Base-by-base conservation (phyloP, 2,329 filamentous ascomycete species). In the Cercospora sp. region DNA sequence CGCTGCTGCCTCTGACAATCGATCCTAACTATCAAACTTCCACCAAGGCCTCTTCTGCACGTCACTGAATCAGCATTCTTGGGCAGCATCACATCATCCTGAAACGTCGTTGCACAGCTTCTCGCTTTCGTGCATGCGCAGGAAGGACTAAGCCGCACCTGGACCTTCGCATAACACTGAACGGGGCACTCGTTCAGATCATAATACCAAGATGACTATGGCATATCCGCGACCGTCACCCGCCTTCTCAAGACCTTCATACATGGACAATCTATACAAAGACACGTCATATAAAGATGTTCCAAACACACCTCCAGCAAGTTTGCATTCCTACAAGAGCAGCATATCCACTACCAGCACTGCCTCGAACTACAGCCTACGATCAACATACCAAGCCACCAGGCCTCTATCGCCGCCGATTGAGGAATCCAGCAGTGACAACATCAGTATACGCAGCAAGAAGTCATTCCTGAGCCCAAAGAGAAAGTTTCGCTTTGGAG, bases 261-360 rank as follows among this genome's bases (percentile, higher is more conserved):
- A 76, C 61, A 68, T 77, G 61, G 75, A 78, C 67, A 73, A 72
- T 57, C 69, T 78, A 13, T 78, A 74, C 69, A 70, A 72, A 72
- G 69, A 73, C 33, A 23, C 61, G 13, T 57, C 51, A n/a, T 40
- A 40, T 23, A 33, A 33, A 64, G 66, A 69, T 59, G 30, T 61
- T 30, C 68, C 69, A 36, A 65, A 67, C 36, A 72, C 65, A 40
- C 67, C 73, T 4, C 60, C 60, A 20, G 60, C 60, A 42, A 70
- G 72, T 42, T 23, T 66, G 36, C 75, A 75, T 68, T 76, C 75
- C 3, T 72, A 75, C 26, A 73, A 68, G 53, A 75, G 74, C 68
- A 76, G 73, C 68, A 71, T 75, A 16, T 75, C 74, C 8, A 68
- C 60, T 63, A 71, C 42, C 62, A 72, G 68, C 60, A 74, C 70